Base-by-base conservation (phyloP, 1,284 basidiomycete genomes). In the Microbotryomycetes sp. region DNA sequence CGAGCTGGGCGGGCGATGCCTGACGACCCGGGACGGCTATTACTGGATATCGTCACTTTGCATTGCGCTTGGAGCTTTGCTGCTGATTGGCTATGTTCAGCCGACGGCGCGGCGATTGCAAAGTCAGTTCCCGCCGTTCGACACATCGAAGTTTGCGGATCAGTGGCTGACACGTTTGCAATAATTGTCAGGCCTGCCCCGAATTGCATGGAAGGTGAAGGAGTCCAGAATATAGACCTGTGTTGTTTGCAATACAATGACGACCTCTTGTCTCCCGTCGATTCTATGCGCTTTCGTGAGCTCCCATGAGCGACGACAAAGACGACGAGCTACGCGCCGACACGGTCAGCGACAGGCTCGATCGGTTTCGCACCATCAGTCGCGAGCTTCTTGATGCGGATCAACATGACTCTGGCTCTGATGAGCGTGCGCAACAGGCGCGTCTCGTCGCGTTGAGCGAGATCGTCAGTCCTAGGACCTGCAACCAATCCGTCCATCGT, bases 11-110 rank as follows among this genome's bases (percentile, higher is more conserved):
- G 94, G 96, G 1, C 76, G 80, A 51, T 99, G 96, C 76, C 77
- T 86, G 54, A 89, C 87, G 1, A 83, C 89, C 73, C 82, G 83
- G 30, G 96, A 99, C 75, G 94, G 96, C 1, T 98, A 96, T 77
- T 98, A 92, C 76, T 83, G 85, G 67, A 86, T 94, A 59, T 88
- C 86, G 25, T 83, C 78, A 6, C 74, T 92, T 23, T 97, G 93
- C 77, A 80, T 97, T 63, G 74, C 77, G 5, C 77, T 92, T 48
- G 92, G 92, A 5, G 80, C 85, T 4, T 64, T 84, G 1, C 81
- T 92, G 64, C 79, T 97, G 46, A 67, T 92, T 26, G 78, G 80
- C 42, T 92, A 86, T 74, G 88, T 96, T 68, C 80, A 88, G 51
- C 94, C 94, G 5, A 89, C 87, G 1, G 88, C 90, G 28, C 83